A percentile compares a stretch with the other conserved stretches of the same genome.
Conservation (phyloP, 2,329 filamentous ascomycete genomes). For the Capronia coronata region DNA sequence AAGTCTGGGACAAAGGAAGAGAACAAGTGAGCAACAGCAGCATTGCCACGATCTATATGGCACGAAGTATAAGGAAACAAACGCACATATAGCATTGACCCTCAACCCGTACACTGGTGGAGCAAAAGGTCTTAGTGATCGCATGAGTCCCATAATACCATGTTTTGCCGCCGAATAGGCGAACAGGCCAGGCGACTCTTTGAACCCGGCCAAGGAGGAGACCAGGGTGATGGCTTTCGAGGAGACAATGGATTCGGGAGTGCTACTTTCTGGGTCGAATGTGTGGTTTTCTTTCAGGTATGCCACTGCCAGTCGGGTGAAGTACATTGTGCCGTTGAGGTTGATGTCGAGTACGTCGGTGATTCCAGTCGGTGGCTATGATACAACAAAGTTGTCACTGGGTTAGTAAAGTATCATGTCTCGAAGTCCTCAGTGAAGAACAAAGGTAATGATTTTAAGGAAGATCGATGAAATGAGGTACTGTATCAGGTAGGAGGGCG, state of each 20-base stretch:
- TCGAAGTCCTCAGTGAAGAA: too few species aligned
- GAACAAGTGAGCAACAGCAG: too few species aligned
- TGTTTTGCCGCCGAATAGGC: constrained; percentile 47
- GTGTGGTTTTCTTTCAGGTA: constrained; percentile 38
- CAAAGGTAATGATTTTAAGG: too few species aligned
- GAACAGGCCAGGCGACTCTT: constrained; percentile 44
- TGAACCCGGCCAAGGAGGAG: constrained; percentile 46
- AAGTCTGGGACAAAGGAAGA: too few species aligned
- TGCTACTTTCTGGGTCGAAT: constrained; percentile 11
- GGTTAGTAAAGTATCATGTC: too few species aligned
- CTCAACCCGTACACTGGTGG: constrained; percentile 37
- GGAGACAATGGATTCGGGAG: constrained; percentile 14
- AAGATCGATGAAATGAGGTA: too few species aligned
- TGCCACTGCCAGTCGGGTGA: constrained; percentile 45
- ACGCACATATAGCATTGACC: constrained; percentile 39
- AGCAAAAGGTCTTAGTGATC: constrained; percentile 38
- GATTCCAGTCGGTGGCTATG: constrained; percentile 20
- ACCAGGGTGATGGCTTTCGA: constrained; percentile 40
- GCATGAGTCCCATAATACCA: constrained; percentile 46
- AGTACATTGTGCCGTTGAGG: constrained; percentile 41
- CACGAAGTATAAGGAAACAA: too few species aligned
- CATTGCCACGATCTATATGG: too few species aligned
- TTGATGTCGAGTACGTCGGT: constrained; percentile 33
- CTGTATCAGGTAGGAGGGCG: too few species aligned
- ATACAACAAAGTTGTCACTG: neutral